phyloP scores from a whole-genome alignment of 208 protist species.

The Trypanosoma brucei region DNA sequence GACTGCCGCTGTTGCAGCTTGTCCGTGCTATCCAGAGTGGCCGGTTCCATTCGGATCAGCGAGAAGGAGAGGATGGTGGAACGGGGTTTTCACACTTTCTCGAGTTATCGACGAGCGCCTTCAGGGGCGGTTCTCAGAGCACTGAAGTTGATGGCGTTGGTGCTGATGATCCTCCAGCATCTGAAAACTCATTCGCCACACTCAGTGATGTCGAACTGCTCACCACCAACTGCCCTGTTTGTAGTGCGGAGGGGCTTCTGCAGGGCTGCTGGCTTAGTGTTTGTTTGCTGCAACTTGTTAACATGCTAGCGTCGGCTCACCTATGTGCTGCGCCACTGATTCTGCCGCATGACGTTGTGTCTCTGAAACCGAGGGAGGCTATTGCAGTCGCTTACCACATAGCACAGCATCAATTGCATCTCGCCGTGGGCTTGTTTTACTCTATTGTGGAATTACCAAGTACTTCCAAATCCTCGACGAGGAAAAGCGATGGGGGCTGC shows the following conservation, averaged over 20 bases:
- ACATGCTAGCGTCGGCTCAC: constrained; percentile 27
- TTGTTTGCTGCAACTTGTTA: constrained; percentile 37
- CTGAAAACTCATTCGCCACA: background rate
- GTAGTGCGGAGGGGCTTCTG: constrained; percentile 41
- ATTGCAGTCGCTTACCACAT: constrained; percentile 28
- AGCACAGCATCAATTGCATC: constrained; percentile 20
- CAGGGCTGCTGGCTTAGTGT: constrained; percentile 35
- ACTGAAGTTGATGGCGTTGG: background rate
- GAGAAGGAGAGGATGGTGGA: background rate
- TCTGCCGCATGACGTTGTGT: constrained; percentile 17
- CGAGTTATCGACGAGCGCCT: background rate
- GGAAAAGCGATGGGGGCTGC: background rate
- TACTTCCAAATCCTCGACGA: background rate
- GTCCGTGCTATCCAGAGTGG: background rate
- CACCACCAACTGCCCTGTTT: constrained; percentile 33
- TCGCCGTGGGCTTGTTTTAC: constrained; percentile 9
- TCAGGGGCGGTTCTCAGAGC: background rate
- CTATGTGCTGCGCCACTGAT: constrained; percentile 17
- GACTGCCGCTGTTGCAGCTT: background rate
- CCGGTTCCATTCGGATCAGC: background rate
- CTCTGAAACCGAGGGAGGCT: constrained; percentile 18
- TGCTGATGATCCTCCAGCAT: background rate
- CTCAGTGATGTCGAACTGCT: constrained; percentile 11
- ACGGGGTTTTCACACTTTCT: background rate
- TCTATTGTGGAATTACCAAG: constrained; percentile 5